Conservation (phyloP, 805 yeast species). For the Cyberlindnera suaveolens region DNA sequence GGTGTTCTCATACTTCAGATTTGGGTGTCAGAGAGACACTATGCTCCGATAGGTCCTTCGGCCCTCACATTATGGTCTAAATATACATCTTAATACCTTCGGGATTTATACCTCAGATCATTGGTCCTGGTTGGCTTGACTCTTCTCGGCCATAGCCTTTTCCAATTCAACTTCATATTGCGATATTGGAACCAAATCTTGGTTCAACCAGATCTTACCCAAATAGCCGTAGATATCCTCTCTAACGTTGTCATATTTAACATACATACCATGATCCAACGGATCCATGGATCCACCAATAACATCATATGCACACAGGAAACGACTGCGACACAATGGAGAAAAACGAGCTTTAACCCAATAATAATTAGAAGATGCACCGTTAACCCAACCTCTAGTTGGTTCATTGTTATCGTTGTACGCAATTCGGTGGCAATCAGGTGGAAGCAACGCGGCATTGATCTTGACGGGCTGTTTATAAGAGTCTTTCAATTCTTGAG, state of each 20-base stretch:
- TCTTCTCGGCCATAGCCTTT: background rate
- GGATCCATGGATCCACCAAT: slow-evolving; percentile 35
- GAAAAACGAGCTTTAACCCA: too few species aligned
- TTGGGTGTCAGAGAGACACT: too few species aligned
- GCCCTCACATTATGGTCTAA: too few species aligned
- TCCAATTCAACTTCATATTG: slow-evolving; percentile 12
- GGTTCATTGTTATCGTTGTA: slow-evolving; percentile 37
- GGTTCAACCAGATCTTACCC: slow-evolving; percentile 25
- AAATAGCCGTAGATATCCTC: slow-evolving; percentile 19
- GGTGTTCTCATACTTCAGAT: too few species aligned
- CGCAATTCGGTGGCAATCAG: slow-evolving; percentile 27
- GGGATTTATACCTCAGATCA: too few species aligned
- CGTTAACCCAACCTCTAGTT: slow-evolving; percentile 45
- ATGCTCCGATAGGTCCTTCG: too few species aligned
- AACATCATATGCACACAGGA: slow-evolving; percentile 58
- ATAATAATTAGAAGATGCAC: slow-evolving; percentile 43
- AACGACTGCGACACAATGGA: background rate
- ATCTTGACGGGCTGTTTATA: slow-evolving; percentile 36
- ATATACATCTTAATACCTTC: too few species aligned
- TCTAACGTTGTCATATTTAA: slow-evolving; percentile 22
- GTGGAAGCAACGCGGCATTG: slow-evolving; percentile 46
- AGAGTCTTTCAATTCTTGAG: slow-evolving; percentile 14
- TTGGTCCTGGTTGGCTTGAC: too few species aligned
- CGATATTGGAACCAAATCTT: slow-evolving; percentile 16
- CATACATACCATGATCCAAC: slow-evolving; percentile 18